Evolutionary conservation across 2,329 filamentous ascomycete genomes (phyloP).

Genomic region (Lasiodiplodia sp.): DNA sequence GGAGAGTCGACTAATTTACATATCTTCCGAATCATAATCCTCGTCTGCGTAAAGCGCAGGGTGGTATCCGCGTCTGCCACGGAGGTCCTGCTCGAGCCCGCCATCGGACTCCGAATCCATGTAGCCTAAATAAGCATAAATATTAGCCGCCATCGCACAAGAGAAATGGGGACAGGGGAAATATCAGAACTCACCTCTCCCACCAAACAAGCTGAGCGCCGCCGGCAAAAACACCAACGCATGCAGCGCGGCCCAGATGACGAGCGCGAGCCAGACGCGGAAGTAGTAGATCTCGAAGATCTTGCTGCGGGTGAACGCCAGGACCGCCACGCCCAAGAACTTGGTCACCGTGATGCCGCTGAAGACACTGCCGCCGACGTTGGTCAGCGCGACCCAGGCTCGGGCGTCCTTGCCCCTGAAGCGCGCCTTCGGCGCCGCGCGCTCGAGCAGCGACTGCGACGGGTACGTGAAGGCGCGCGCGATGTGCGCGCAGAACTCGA

Average conservation of each 20-base stretch:
- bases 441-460: conserved; percentile 79
- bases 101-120: conserved; percentile 86
- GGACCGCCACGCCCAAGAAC: conserved; percentile 85
- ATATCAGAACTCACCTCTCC: conserved; percentile 63
- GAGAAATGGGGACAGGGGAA: background rate
- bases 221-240: conserved; percentile 92
- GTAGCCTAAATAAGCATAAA: conserved; percentile 65
- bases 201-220: conserved; percentile 82
- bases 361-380: conserved; percentile 93
- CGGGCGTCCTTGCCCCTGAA: conserved; percentile 85
- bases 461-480: conserved; percentile 97
- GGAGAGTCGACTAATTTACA: conserved; percentile 4
- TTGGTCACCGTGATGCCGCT: conserved; percentile 97
- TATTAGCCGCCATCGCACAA: conserved; percentile 26
- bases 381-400: conserved; percentile 91
- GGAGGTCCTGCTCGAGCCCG: conserved; percentile 87
- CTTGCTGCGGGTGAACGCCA: conserved; percentile 95
- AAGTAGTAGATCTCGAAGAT: conserved; percentile 99
- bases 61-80: conserved; percentile 73
- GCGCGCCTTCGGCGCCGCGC: conserved; percentile 72
- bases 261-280: conserved; percentile 91
- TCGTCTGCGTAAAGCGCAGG: conserved; percentile 76
- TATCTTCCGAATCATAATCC: conserved; percentile 76
- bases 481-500: conserved; percentile 98
- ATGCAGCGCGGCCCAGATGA: conserved; percentile 87